Conservation (phyloP, 208 protist genomes). For the Phytomonas sp. region DNA sequence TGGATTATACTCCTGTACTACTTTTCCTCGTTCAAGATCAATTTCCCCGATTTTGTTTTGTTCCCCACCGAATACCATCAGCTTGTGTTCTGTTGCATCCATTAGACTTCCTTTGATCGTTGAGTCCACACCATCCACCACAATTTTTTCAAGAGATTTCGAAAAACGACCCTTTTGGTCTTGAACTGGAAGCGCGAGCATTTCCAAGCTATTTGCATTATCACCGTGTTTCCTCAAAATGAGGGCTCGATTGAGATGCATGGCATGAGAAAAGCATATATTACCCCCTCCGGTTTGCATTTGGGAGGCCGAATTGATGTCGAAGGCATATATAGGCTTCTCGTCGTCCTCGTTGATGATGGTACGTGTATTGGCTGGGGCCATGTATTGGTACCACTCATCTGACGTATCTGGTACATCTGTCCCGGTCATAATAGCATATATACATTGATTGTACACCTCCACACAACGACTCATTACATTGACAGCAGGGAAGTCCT, state of each 20-base stretch:
- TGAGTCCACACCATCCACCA: slow-evolving; percentile 20
- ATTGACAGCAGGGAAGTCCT: neutral
- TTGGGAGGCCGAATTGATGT: slow-evolving; percentile 9
- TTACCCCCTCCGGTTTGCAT: slow-evolving; percentile 32
- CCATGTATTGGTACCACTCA: slow-evolving; percentile 36
- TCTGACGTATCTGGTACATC: slow-evolving; percentile 26
- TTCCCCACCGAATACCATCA: slow-evolving; percentile 36
- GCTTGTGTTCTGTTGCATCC: slow-evolving; percentile 35
- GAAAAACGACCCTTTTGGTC: slow-evolving; percentile 7
- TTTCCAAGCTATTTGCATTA: slow-evolving; percentile 14
- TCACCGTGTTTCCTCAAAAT: slow-evolving; percentile 25
- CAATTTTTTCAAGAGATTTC: slow-evolving; percentile 11
- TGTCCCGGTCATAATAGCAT: slow-evolving; percentile 30
- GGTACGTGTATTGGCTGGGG: slow-evolving; percentile 5
- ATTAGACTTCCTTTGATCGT: slow-evolving; percentile 30
- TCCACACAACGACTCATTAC: slow-evolving; percentile 26
- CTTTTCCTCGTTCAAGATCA: slow-evolving; percentile 34
- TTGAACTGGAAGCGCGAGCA: slow-evolving; percentile 17
- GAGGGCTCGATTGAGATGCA: slow-evolving; percentile 32
- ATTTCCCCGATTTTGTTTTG: slow-evolving; percentile 25
- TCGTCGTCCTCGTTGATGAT: slow-evolving; percentile 24
- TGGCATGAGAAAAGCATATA: slow-evolving; percentile 45
- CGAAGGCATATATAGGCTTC: slow-evolving; percentile 33
- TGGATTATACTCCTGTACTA: slow-evolving; percentile 40
- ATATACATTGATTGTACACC: slow-evolving; percentile 56